These are phyloP conservation scores for Cordyceps cicadae DNA, from an alignment of 2,329 filamentous ascomycete genomes.

Conservation along the genomic window DNA sequence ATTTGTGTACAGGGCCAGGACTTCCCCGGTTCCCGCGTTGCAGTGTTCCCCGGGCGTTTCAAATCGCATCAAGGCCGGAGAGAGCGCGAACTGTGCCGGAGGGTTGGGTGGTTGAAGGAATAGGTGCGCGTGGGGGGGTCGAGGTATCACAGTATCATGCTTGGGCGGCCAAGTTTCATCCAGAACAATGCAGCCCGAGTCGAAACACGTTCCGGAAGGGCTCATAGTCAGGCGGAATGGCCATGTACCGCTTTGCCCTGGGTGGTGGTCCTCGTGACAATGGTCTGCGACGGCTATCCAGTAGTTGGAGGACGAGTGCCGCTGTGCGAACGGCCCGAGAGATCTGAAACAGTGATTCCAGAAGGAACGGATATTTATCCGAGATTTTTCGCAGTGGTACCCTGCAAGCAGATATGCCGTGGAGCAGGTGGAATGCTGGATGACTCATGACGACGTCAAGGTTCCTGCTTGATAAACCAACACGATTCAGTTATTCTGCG, in stretches of 20 bases:
- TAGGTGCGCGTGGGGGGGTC: too few species aligned
- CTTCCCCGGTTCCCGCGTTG: not conserved
- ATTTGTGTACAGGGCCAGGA: conserved; percentile 1
- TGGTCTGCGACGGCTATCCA: conserved; percentile 1
- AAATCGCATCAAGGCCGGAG: not conserved
- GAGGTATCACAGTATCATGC: not conserved
- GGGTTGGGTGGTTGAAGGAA: not conserved
- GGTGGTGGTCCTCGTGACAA: not conserved
- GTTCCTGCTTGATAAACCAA: not conserved
- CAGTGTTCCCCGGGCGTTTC: not conserved
- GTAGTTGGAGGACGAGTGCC: not conserved
- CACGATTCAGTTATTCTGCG: too few species aligned
- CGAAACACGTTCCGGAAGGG: not conserved
- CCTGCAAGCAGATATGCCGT: not conserved
- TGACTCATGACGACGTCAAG: not conserved
- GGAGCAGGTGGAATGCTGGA: not conserved
- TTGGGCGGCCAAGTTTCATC: not conserved
- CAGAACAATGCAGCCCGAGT: not conserved
- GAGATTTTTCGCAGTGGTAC: not conserved
- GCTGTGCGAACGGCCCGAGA: not conserved
- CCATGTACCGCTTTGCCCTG: not conserved
- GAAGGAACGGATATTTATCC: not conserved
- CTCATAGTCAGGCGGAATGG: not conserved
- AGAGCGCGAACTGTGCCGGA: not conserved
- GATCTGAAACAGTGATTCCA: not conserved